Evolutionary conservation across 2,329 filamentous ascomycete species (phyloP).

Genomic region (Phialophora chinensis): DNA sequence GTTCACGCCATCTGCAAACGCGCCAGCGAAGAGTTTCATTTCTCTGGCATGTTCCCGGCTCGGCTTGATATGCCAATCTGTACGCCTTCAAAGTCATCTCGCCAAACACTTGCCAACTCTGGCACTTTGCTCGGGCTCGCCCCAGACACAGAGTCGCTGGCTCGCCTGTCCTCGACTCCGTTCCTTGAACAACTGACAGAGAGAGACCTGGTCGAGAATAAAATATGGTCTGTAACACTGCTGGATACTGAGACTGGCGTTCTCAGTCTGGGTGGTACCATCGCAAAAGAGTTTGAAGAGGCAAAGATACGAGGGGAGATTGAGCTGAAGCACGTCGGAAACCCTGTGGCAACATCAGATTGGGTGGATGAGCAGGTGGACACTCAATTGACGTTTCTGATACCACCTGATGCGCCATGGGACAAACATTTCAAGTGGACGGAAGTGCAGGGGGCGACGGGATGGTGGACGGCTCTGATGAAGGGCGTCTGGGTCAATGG

Average conservation of each 20-base stretch:
- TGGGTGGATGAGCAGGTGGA: conserved; percentile 34
- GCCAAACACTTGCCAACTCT: conserved; percentile 40
- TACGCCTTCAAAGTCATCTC: conserved; percentile 40
- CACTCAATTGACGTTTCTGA: conserved; percentile 21
- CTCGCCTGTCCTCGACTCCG: conserved; percentile 38
- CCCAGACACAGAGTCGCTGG: conserved; percentile 38
- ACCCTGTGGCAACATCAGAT: conserved; percentile 22
- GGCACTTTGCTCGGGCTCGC: conserved; percentile 44
- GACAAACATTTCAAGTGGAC: conserved; percentile 43
- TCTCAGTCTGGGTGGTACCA: conserved; percentile 44
- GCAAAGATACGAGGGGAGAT: conserved; percentile 40
- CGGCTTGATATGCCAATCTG: conserved; percentile 42
- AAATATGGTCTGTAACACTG: conserved; percentile 43
- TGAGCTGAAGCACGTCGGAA: conserved; percentile 39
- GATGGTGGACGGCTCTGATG: conserved; percentile 46
- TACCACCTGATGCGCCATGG: conserved; percentile 25
- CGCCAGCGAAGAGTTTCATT: conserved; percentile 39
- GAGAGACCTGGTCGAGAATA: conserved; percentile 33
- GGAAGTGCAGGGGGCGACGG: conserved; percentile 42
- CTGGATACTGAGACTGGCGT: conserved; percentile 43
- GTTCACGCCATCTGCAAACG: conserved; percentile 40
- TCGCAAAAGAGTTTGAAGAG: conserved; percentile 39
- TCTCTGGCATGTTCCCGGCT: conserved; percentile 25
- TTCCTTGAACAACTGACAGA: conserved; percentile 40
- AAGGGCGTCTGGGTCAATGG: conserved; percentile 44